A percentile compares a stretch with the other conserved stretches of the same genome.
These are phyloP conservation scores for Gaultheria prostrata DNA, from an alignment of 148 eudicot species.

Conservation along the genomic window DNA sequence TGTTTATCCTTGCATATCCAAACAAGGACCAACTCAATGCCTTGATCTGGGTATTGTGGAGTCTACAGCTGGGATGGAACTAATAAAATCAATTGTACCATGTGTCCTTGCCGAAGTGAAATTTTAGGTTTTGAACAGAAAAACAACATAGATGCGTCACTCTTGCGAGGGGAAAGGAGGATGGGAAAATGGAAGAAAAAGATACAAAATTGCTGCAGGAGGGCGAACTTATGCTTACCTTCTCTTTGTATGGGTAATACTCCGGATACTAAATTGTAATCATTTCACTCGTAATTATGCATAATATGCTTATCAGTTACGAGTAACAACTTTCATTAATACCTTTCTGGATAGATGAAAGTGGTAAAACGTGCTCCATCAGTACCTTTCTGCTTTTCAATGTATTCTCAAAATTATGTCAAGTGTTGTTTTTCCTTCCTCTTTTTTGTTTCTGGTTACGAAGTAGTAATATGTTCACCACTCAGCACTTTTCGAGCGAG, in stretches of 20 bases:
- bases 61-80: too few species aligned
- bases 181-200: too few species aligned
- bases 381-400: neutral
- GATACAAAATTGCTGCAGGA: too few species aligned
- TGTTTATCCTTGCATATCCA: neutral
- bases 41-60: conserved; percentile 1
- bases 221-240: too few species aligned
- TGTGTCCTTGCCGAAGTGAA: too few species aligned
- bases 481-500: neutral
- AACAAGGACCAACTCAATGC: neutral
- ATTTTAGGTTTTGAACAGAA: too few species aligned
- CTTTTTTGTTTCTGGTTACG: neutral
- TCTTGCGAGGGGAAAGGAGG: too few species aligned
- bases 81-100: too few species aligned
- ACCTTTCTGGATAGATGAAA: neutral
- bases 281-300: neutral
- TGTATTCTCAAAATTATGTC: neutral
- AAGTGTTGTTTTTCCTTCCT: neutral
- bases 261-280: too few species aligned
- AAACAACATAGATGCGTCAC: too few species aligned
- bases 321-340: neutral
- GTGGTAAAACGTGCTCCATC: neutral
- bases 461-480: neutral
- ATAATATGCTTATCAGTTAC: neutral
- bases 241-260: too few species aligned